Evolutionary conservation across 2,329 filamentous ascomycete genomes (phyloP), one percentile per base, ranked within the genome.

Genomic region (Pyrenochaeta sp.): DNA sequence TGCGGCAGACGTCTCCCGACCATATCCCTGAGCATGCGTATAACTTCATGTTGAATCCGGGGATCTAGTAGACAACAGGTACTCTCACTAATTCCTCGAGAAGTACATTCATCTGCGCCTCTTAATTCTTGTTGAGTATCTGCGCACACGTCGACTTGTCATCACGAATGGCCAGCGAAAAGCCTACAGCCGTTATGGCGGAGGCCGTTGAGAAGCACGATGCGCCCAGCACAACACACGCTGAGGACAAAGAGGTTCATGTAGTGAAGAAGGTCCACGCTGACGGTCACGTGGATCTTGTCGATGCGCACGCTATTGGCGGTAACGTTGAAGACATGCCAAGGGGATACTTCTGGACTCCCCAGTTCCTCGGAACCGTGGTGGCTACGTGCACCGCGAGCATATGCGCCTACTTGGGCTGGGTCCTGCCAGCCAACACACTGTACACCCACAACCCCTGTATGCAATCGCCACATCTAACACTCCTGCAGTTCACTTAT

Each of bases 241-340:
- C 59, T 36, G 62, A 66, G 42, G 57, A 66, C 24, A 55, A 68
- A 44, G 66, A 66, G 15, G 5, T 42, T 12, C n/a, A 42, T 42
- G n/a, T 42, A 5, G 66, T 73, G 22, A 66, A 71, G 54, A 68
- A 62, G 39, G 62, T 72, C 8, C 73, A 80, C 55, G 73, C 77
- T 10, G 80, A 82, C 59, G 80, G 80, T 25, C 75, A 75, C 12
- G 66, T 82, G 49, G 78, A 81, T 67, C 74, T 78, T 49, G 71
- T 82, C 57, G 79, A 81, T 58, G 64, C 74, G 2, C 72, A 79
- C 32, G 79, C 79, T 42, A 67, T 82, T n/a, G 81, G 80, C 5
- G 80, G 80, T 8, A 76, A 79, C 3, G 54, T 77, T 5, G 72
- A 76, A 5, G 66, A 69, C 9, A 80, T 82, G 79, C 80, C 79